Evolutionary conservation across 345 rosid genomes (phyloP).

Genomic region (Salix udensis): DNA sequence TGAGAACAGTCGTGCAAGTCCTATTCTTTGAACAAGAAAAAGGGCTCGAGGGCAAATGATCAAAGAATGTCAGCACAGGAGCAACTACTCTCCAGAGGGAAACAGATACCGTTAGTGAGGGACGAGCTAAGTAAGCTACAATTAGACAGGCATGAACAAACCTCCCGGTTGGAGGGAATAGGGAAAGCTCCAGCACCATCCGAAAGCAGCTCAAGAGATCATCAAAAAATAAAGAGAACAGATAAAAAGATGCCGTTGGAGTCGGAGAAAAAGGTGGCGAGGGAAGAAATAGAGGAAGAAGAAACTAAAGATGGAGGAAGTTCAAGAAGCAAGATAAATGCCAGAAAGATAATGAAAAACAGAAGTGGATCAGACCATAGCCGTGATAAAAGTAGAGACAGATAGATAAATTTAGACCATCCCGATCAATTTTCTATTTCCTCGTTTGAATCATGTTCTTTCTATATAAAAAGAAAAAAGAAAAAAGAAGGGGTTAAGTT

Average conservation of each 20-base stretch:
- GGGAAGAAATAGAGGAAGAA: constrained; percentile 31
- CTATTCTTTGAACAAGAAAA: constrained; percentile 84
- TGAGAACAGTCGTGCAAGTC: constrained; percentile 91
- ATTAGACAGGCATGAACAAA: constrained; percentile 18
- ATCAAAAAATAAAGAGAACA: constrained; percentile 20
- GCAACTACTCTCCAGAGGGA: constrained; percentile 19
- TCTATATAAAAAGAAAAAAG: background rate
- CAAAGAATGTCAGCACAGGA: constrained; percentile 23
- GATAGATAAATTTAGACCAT: constrained; percentile 12
- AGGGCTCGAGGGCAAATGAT: constrained; percentile 13
- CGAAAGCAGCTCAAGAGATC: constrained; percentile 27
- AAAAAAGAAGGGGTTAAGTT: background rate
- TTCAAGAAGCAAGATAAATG: constrained; percentile 25
- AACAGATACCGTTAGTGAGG: constrained; percentile 15
- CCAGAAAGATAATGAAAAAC: constrained; percentile 26
- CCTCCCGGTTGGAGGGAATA: constrained; percentile 6
- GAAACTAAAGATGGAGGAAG: constrained; percentile 29
- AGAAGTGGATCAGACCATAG: constrained; percentile 36
- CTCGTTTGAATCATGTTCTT: constrained; percentile 3
- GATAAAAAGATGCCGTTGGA: constrained; percentile 23
- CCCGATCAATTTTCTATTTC: background rate
- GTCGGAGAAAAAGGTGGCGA: constrained; percentile 21
- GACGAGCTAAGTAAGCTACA: constrained; percentile 25
- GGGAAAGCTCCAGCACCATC: constrained; percentile 13
- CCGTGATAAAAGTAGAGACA: constrained; percentile 35